These are phyloP conservation scores for Meripilus lineatus DNA, from an alignment of 1,284 basidiomycete genomes.

Conservation along the genomic window DNA sequence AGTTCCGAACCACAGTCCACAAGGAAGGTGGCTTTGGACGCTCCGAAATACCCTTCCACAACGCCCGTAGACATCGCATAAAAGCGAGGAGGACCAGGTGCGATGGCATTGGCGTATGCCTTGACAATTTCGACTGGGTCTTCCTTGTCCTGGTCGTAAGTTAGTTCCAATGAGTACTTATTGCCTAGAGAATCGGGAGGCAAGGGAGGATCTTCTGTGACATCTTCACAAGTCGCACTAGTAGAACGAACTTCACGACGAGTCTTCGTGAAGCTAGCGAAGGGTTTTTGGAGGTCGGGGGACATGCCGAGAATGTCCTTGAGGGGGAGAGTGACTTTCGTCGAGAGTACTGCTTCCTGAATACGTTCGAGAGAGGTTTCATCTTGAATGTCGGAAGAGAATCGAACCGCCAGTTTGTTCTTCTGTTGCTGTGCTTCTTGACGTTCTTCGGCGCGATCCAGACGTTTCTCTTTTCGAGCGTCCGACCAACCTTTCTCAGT, in stretches of 20 bases:
- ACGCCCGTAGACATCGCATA: neutral
- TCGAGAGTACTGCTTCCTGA: neutral
- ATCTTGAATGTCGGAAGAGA: constrained; percentile 7
- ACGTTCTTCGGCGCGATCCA: neutral
- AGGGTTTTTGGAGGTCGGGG: constrained; percentile 9
- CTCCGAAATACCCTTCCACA: neutral
- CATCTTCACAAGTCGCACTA: neutral
- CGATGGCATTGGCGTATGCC: neutral
- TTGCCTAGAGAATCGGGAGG: too few relatives aligned
- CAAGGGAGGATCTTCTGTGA: neutral
- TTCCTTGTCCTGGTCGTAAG: neutral
- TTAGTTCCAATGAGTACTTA: neutral
- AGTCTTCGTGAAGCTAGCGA: constrained; percentile 1
- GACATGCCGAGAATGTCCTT: constrained; percentile 6
- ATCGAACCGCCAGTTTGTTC: too few relatives aligned
- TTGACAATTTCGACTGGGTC: neutral
- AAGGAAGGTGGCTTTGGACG: neutral
- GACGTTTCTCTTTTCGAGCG: neutral
- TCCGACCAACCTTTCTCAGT: constrained; percentile 1
- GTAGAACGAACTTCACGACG: neutral
- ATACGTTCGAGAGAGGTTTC: neutral
- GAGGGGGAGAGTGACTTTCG: constrained; percentile 6
- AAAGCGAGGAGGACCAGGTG: neutral
- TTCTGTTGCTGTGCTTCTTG: too few relatives aligned
- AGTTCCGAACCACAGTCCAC: constrained; percentile 7